Percentiles rank a stretch among this genome's conserved stretches.
phyloP scores from a whole-genome alignment of 495 filamentous ascomycete genomes.

The Aspergillus cristatus region DNA sequence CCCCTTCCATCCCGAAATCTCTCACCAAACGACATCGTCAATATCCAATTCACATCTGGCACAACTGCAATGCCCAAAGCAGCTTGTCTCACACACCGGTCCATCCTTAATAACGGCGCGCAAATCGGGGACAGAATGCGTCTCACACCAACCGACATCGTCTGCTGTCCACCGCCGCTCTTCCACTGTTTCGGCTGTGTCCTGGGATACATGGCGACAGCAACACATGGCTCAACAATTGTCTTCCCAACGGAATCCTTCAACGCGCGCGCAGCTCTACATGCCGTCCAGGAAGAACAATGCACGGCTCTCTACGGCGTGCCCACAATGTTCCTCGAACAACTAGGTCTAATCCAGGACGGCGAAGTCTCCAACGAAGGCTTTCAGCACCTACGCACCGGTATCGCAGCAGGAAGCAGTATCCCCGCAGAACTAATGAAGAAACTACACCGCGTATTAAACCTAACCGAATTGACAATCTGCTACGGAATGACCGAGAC shows the following conservation, averaged over 20 bases:
- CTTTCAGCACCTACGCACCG: constrained; percentile 68
- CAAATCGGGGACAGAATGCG: constrained; percentile 79
- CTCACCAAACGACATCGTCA: constrained; percentile 63
- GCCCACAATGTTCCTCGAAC: constrained; percentile 91
- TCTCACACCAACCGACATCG: constrained; percentile 58
- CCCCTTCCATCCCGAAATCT: constrained; percentile 39
- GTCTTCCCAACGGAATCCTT: constrained; percentile 86
- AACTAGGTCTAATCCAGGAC: constrained; percentile 61
- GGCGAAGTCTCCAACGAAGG: constrained; percentile 44
- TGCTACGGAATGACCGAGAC: constrained; percentile 99
- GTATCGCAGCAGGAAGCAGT: constrained; percentile 82
- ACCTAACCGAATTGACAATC: constrained; percentile 79
- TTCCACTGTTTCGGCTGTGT: constrained; percentile 93
- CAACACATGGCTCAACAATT: constrained; percentile 75
- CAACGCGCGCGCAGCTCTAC: constrained; percentile 63
- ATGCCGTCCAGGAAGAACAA: constrained; percentile 61
- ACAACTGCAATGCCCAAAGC: constrained; percentile 89
- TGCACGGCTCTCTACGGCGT: constrained; percentile 90
- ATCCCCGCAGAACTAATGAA: constrained; percentile 82
- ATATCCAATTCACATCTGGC: constrained; percentile 95
- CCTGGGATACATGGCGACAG: constrained; percentile 89
- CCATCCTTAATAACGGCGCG: constrained; percentile 83
- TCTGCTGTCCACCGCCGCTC: constrained; percentile 80
- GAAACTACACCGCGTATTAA: constrained; percentile 62
- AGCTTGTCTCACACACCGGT: constrained; percentile 73